Evolutionary conservation across 2,329 filamentous ascomycete genomes (phyloP), one percentile per base, ranked within the genome.

Genomic region (Drechmeria coniospora): DNA sequence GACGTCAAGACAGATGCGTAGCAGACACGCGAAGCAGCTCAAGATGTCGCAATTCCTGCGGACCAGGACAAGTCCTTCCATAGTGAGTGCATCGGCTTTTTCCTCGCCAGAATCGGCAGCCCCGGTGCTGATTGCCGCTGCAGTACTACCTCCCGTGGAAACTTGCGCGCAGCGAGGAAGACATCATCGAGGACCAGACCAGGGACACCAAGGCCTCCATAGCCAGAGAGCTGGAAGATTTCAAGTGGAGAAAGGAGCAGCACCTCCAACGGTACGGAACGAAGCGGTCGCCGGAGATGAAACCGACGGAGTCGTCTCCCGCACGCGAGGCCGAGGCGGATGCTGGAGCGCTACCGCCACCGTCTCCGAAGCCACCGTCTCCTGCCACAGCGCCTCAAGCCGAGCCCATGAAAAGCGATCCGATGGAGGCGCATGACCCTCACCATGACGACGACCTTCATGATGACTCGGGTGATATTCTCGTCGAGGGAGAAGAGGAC

Each of bases 141-240:
- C 30, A 93, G 83, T 87, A 79, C 50, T 94, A 90, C 51, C 74
- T 77, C 25, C 87, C 87, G 1, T 92, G 79, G 77, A 74, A 83
- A 41, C 61, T 80, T 31, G 72, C 70, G 18, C 50, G 59, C 5
- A 63, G 69, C 24, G 78, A 94, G 48, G 71, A 86, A 49, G 66
- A 72, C 5, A 61, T 53, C 8, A 80, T 94, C 45, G 65, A 74
- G 25, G 57, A 65, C 4, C 86, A 93, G 49, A 62, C 82, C 16
- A 60, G 65, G 25, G 68, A 77, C 28, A 69, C 68, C 11, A 66
- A 83, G 47, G 61, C 58, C 2, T 60, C 49, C 6, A 72, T 92
- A 37, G 63, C 69, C 12, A 62, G 57, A 31, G 82, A 94, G 47
- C 46, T 64, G 15, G 61, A 63, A 27, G 68, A 76, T 13, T 80